phyloP scores from a whole-genome alignment of 106 monocot genomes.

The Vanilla planifolia region DNA sequence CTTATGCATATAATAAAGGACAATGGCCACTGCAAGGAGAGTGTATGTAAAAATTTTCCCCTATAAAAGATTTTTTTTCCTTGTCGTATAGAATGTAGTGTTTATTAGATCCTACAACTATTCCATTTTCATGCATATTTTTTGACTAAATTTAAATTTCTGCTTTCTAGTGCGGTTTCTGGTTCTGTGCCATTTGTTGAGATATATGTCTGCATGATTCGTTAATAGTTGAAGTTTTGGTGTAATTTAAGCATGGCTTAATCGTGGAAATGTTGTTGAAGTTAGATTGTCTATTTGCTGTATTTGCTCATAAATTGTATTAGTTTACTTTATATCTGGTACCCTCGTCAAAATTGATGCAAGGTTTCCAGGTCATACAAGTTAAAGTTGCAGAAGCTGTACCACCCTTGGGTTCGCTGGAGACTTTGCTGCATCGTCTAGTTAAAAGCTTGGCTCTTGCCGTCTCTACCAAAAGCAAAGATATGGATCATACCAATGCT shows the following conservation, averaged over 20 bases:
- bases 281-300: too few species aligned
- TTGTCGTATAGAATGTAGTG: neutral
- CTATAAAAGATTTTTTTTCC: neutral
- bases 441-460: slow-evolving; percentile 69
- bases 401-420: slow-evolving; percentile 68
- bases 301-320: too few species aligned
- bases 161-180: too few species aligned
- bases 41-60: slow-evolving; percentile 29
- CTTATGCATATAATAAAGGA: slow-evolving; percentile 89
- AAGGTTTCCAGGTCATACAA: slow-evolving; percentile 57
- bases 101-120: too few species aligned
- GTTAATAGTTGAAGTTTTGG: too few species aligned
- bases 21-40: slow-evolving; percentile 77
- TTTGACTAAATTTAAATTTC: too few species aligned
- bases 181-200: too few species aligned
- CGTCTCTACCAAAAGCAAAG: slow-evolving; percentile 32
- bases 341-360: slow-evolving; percentile 3
- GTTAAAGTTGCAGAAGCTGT: slow-evolving; percentile 55
- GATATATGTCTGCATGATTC: too few species aligned
- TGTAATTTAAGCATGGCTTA: too few species aligned
- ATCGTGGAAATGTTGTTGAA: too few species aligned
- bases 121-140: too few species aligned
- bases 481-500: slow-evolving; percentile 22
- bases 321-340: too few species aligned
- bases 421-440: slow-evolving; percentile 77